phyloP scores from a whole-genome alignment of 148 eudicot genomes.

The Silene latifolia region DNA sequence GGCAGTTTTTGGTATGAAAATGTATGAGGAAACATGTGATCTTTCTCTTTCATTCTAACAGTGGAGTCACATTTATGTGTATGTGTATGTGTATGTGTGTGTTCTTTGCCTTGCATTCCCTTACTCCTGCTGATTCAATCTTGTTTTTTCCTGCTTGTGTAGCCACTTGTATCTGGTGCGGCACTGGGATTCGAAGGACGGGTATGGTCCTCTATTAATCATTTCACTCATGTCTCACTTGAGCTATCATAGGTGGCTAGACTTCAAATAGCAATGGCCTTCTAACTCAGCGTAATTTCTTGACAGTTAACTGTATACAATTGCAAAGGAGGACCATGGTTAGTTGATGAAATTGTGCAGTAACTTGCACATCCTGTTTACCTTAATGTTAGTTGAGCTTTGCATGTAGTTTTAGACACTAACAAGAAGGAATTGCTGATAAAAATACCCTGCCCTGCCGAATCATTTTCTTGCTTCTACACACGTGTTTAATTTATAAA shows the following conservation, averaged over 20 bases:
- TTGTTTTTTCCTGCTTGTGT: conserved; percentile 22
- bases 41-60: too few species aligned
- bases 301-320: too few species aligned
- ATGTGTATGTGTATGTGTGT: conserved; percentile 13
- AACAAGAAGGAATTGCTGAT: too few species aligned
- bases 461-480: too few species aligned
- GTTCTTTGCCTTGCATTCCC: not conserved
- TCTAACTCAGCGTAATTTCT: too few species aligned
- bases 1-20: too few species aligned
- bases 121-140: not conserved
- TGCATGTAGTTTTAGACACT: too few species aligned
- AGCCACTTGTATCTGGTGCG: conserved; percentile 99
- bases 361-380: not conserved
- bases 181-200: conserved; percentile 93
- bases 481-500: too few species aligned
- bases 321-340: too few species aligned
- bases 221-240: not conserved
- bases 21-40: too few species aligned
- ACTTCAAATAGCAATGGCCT: not conserved
- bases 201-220: conserved; percentile 39
- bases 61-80: not conserved
- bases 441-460: too few species aligned
- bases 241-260: not conserved
- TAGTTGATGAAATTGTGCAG: conserved; percentile 14
- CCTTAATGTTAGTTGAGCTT: too few species aligned